A percentile compares a stretch with the other conserved stretches of the same genome.
Conservation (phyloP, 2,329 filamentous ascomycete genomes). For the Neofusicoccum laricinum region DNA sequence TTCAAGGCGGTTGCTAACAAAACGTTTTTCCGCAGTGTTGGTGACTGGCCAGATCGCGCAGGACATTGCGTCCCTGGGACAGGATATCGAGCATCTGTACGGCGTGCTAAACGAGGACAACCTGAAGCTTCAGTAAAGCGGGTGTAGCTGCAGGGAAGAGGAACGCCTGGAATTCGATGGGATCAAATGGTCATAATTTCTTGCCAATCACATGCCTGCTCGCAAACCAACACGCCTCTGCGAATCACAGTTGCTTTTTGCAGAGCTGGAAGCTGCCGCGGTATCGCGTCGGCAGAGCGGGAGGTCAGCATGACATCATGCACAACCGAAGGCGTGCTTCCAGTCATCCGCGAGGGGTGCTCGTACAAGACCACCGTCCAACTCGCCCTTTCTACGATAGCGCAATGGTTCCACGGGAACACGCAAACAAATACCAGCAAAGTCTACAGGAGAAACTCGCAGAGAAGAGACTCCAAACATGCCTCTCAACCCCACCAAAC, state of each 20-base stretch:
- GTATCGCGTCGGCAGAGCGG: neutral
- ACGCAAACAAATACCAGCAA: neutral
- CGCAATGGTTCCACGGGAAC: neutral
- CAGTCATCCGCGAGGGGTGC: neutral
- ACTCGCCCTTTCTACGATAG: too few species aligned
- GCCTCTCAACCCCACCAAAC: slow-evolving; percentile 23
- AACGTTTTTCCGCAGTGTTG: slow-evolving; percentile 45
- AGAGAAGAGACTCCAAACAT: neutral
- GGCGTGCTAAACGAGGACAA: slow-evolving; percentile 61
- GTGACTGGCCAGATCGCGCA: slow-evolving; percentile 60
- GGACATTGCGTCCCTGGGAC: slow-evolving; percentile 54
- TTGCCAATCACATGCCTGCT: neutral
- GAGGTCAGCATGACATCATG: slow-evolving; percentile 7
- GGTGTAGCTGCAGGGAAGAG: neutral
- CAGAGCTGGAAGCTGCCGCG: neutral
- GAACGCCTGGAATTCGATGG: neutral
- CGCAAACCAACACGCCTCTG: neutral
- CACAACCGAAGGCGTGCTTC: neutral
- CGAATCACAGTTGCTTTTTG: neutral
- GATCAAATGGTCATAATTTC: neutral
- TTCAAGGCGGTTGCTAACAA: neutral
- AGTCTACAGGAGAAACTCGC: neutral
- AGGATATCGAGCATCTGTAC: slow-evolving; percentile 58
- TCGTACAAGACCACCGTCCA: too few species aligned
- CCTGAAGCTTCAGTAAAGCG: slow-evolving; percentile 50